Conservation (phyloP, 148 eudicot species). For the Diospyros lotus region DNA sequence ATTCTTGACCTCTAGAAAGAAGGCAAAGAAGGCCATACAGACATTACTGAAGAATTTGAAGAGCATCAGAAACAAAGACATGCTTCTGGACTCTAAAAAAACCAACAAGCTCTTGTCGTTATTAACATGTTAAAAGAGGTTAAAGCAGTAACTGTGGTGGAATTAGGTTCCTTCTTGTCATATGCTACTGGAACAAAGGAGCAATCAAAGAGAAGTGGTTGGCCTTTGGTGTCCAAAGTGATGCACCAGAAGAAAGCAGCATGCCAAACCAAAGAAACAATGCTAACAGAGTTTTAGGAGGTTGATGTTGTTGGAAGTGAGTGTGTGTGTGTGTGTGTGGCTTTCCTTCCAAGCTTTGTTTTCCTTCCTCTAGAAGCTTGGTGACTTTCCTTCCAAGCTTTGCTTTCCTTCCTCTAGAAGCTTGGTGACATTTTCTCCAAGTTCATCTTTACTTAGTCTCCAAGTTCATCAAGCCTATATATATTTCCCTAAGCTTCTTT, state of each 20-base stretch:
- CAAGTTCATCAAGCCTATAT: too few species aligned
- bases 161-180: constrained; percentile 19
- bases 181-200: not conserved
- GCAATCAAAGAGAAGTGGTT: not conserved
- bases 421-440: too few species aligned
- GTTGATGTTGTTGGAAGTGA: too few species aligned
- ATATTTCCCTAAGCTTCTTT: too few species aligned
- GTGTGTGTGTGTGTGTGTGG: too few species aligned
- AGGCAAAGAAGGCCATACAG: constrained; percentile 23
- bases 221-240: constrained; percentile 3
- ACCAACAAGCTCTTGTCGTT: not conserved
- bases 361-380: too few species aligned
- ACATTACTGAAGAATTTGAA: constrained; percentile 33
- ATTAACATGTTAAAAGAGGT: constrained; percentile 14
- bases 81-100: not conserved
- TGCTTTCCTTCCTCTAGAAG: too few species aligned
- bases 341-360: too few species aligned
- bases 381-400: too few species aligned
- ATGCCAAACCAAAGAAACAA: not conserved
- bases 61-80: constrained; percentile 9
- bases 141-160: constrained; percentile 15
- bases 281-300: too few species aligned
- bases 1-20: constrained; percentile 28
- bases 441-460: too few species aligned
- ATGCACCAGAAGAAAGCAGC: not conserved